phyloP scores from a whole-genome alignment of 352 stramenopile genomes.

The Pythium scleroteichum region DNA sequence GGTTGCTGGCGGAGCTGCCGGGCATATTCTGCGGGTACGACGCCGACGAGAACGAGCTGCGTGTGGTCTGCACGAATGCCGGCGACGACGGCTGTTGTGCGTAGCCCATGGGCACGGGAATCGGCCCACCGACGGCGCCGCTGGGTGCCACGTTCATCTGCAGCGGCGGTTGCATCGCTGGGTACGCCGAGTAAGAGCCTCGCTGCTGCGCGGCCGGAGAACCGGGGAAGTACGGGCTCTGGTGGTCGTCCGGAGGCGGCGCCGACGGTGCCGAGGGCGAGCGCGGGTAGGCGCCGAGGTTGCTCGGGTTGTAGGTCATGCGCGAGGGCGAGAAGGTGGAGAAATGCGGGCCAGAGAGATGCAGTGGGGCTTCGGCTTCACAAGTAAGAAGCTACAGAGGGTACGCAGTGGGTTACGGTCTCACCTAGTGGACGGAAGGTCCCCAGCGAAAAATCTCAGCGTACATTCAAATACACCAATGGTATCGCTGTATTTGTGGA shows the following conservation, averaged over 20 bases:
- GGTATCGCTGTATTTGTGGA: background rate
- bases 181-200: background rate
- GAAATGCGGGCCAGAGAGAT: slow-evolving; percentile 1
- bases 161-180: slow-evolving; percentile 9
- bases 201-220: background rate
- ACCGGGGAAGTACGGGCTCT: slow-evolving; percentile 1
- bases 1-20: slow-evolving; percentile 1
- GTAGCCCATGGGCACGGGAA: slow-evolving; percentile 13
- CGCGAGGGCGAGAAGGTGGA: background rate
- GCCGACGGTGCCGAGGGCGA: slow-evolving; percentile 23
- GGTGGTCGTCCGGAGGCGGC: slow-evolving; percentile 15
- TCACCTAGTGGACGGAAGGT: background rate
- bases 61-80: background rate
- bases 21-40: slow-evolving; percentile 2
- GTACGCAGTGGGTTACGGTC: slow-evolving; percentile 5
- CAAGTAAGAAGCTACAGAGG: background rate
- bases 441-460: slow-evolving; percentile 1
- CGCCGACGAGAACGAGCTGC: slow-evolving; percentile 7
- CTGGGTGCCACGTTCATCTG: slow-evolving; percentile 8
- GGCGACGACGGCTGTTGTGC: slow-evolving; percentile 4
- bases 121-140: slow-evolving; percentile 8
- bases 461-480: slow-evolving; percentile 11
- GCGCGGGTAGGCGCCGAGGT: slow-evolving; percentile 17
- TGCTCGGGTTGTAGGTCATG: slow-evolving; percentile 20
- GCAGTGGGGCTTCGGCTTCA: background rate